Percentiles rank a stretch among this genome's conserved stretches.
These are phyloP conservation scores for Cordia subcordata DNA, from an alignment of 257 asterid species.

Conservation along the genomic window DNA sequence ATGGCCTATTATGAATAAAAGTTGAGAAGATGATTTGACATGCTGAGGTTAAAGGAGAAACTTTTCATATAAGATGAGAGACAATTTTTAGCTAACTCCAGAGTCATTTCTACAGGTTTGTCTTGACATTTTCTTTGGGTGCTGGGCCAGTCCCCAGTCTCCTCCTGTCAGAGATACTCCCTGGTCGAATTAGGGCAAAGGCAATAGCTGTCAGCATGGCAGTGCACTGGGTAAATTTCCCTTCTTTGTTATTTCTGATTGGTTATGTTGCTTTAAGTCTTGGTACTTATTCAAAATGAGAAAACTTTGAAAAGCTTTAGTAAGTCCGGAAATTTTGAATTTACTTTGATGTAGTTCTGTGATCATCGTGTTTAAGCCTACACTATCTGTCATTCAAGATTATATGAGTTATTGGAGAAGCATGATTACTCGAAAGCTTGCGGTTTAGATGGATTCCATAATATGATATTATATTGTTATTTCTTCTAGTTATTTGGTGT, in stretches of 20 bases:
- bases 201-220: slow-evolving; percentile 97
- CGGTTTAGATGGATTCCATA: no score
- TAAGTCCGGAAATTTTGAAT: background rate
- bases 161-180: slow-evolving; percentile 83
- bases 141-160: slow-evolving; percentile 95
- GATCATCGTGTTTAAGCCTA: no score
- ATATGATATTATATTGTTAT: no score
- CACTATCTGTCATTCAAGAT: no score
- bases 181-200: slow-evolving; percentile 80
- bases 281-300: background rate
- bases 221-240: slow-evolving; percentile 76
- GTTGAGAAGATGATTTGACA: no score
- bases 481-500: no score
- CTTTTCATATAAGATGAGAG: background rate
- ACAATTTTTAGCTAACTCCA: slow-evolving; percentile 6
- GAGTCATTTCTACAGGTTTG: slow-evolving; percentile 45
- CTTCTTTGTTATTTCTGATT: slow-evolving; percentile 1
- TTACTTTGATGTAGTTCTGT: no score
- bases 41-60: no score
- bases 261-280: background rate
- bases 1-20: no score
- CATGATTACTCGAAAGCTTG: no score
- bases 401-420: no score
- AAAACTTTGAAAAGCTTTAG: background rate
- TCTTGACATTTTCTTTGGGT: slow-evolving; percentile 70